Evolutionary conservation across 2,329 filamentous ascomycete species (phyloP), one percentile per base, ranked within the genome.

Genomic region (Parafenestella ontariensis): DNA sequence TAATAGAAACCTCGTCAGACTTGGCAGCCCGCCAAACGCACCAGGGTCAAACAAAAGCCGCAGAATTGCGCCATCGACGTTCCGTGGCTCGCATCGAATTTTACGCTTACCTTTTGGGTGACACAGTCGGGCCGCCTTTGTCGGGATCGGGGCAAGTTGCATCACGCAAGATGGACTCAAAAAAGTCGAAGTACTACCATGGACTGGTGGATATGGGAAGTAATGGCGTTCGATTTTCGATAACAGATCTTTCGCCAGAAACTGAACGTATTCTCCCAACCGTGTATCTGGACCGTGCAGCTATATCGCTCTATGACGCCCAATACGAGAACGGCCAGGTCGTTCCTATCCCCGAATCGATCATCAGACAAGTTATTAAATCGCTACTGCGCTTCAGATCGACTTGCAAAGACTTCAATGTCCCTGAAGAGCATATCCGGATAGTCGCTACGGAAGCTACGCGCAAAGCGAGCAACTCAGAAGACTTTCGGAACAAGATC

Each of bases 221-320:
- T 80, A 97, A 96, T 80, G 93, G 92, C 66, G 94, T 96, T 67
- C 91, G 93, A 50, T 96, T 96, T 81, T 94, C 91, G 40, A 91
- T 96, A 68, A 91, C 92, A 8, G 87, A 92, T 62, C 82, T 96
- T n/a, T 84, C 87, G 3, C 87, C 89, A 20, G 85, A 87, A 3
- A 85, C 81, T 34, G 83, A 89, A 21, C 89, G 92, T 21, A 85
- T 92, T 21, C 82, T 96, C 37, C 87, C 84, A 17, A 93, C 89
- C 23, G 68, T 96, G 51, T 96, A 91, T 76, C 86, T 89, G 65
- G 87, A 92, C 65, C 88, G 93, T 5, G 89, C 87, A 9, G 85
- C 83, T 20, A 95, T 97, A 53, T 96, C 92, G 1, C 83, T 97
- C 10, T 96, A 95, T 76, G 92, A 96, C 70, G 91, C 91, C 0